A percentile compares a stretch with the other conserved stretches of the same genome.
These are phyloP conservation scores for Fusarium xyrophilum DNA, from an alignment of 2,329 filamentous ascomycete genomes.

Conservation along the genomic window DNA sequence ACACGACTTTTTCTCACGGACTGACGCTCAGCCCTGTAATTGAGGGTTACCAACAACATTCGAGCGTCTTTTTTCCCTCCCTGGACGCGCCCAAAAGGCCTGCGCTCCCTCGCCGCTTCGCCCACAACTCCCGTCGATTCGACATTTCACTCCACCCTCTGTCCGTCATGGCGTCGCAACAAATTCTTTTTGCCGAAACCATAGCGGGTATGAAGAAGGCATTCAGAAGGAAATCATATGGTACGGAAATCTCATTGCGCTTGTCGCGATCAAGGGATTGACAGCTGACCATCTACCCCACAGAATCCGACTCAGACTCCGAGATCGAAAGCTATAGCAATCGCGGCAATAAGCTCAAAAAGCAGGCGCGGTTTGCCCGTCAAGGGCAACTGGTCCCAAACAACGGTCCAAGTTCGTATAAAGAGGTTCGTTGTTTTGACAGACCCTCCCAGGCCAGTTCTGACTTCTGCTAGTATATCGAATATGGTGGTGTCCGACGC, in stretches of 20 bases:
- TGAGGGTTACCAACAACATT: neutral
- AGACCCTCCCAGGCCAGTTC: constrained; percentile 20
- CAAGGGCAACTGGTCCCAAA: constrained; percentile 73
- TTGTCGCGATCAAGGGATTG: neutral
- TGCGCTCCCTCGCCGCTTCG: constrained; percentile 28
- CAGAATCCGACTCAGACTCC: constrained; percentile 81
- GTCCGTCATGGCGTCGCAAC: constrained; percentile 57
- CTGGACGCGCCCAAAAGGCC: constrained; percentile 10
- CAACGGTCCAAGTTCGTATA: constrained; percentile 71
- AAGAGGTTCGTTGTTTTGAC: constrained; percentile 60
- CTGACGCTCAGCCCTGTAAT: neutral
- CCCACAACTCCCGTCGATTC: constrained; percentile 22
- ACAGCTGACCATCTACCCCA: constrained; percentile 34
- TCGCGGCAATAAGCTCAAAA: constrained; percentile 81
- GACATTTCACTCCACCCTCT: constrained; percentile 13
- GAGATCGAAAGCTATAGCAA: constrained; percentile 74
- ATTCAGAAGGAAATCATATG: constrained; percentile 68
- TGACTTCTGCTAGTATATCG: constrained; percentile 63
- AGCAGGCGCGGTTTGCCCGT: constrained; percentile 73
- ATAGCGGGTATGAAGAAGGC: constrained; percentile 73
- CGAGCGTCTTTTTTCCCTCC: neutral
- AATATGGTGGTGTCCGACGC: constrained; percentile 75
- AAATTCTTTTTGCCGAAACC: constrained; percentile 70
- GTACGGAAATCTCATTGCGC: constrained; percentile 47
- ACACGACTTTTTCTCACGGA: constrained; percentile 5